A percentile compares a stretch with the other conserved stretches of the same genome.
phyloP scores from a whole-genome alignment of 805 yeast genomes.

The Pichia phayaonensis region DNA sequence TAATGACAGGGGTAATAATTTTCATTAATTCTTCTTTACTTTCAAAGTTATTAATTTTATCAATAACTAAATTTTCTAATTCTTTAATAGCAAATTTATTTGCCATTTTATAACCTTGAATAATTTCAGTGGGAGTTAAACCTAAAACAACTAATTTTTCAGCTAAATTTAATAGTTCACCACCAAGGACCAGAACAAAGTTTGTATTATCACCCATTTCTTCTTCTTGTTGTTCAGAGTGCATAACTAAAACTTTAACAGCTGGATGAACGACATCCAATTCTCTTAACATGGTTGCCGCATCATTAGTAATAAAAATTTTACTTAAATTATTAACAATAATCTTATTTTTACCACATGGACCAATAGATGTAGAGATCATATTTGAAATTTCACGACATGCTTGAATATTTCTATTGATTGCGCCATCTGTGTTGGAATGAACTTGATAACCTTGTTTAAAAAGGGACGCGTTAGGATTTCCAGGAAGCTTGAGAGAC shows the following conservation, averaged over 20 bases:
- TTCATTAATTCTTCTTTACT: constrained; percentile 53
- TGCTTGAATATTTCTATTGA: constrained; percentile 86
- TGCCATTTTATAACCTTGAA: constrained; percentile 91
- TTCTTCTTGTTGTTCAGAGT: constrained; percentile 91
- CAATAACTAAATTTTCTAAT: constrained; percentile 58
- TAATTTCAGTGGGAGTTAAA: constrained; percentile 83
- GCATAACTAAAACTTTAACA: constrained; percentile 91
- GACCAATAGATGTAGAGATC: constrained; percentile 93
- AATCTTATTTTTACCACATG: constrained; percentile 94
- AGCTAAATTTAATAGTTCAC: constrained; percentile 80
- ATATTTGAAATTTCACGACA: constrained; percentile 87
- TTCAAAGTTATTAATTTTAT: constrained; percentile 49
- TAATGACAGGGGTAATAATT: constrained; percentile 77
- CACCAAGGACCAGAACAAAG: constrained; percentile 85
- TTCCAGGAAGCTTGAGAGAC: constrained; percentile 88
- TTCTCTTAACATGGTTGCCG: constrained; percentile 95
- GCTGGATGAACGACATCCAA: constrained; percentile 96
- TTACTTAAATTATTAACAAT: constrained; percentile 83
- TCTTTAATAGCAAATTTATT: constrained; percentile 61
- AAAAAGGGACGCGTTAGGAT: constrained; percentile 89
- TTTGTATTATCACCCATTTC: constrained; percentile 98
- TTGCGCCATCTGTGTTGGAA: constrained; percentile 89
- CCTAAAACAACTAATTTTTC: constrained; percentile 82
- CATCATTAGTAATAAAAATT: constrained; percentile 88
- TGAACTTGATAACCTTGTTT: constrained; percentile 91